Percentiles rank a stretch among this genome's conserved stretches.
Evolutionary conservation across 495 filamentous ascomycete species (phyloP).

Genomic region (Penicillium ucsense): DNA sequence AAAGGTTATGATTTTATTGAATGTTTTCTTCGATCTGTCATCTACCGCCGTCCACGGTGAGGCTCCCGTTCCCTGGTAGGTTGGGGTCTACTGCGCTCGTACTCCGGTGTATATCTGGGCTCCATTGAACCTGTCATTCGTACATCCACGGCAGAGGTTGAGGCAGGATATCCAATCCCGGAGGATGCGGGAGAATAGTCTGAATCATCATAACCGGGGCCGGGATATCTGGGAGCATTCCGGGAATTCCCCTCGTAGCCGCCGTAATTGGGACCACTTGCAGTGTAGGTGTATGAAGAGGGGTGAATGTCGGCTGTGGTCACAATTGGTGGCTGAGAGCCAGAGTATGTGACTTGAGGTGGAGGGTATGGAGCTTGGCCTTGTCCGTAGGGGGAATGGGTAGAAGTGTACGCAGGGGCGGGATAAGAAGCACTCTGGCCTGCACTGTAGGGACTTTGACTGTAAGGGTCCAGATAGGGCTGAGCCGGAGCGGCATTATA

Average conservation of each 20-base stretch:
- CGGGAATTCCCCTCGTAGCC: slow-evolving; percentile 32
- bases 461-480: slow-evolving; percentile 29
- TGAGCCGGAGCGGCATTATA: slow-evolving; percentile 30
- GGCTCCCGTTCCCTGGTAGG: slow-evolving; percentile 33
- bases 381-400: slow-evolving; percentile 31
- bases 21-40: background rate
- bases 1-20: background rate
- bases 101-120: slow-evolving; percentile 39
- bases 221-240: slow-evolving; percentile 39
- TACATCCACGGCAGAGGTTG: slow-evolving; percentile 34
- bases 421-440: slow-evolving; percentile 29
- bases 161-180: slow-evolving; percentile 33
- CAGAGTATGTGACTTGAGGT: slow-evolving; percentile 29
- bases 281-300: slow-evolving; percentile 34
- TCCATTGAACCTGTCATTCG: slow-evolving; percentile 33
- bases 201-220: slow-evolving; percentile 37
- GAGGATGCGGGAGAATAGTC: slow-evolving; percentile 37
- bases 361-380: slow-evolving; percentile 28
- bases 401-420: slow-evolving; percentile 24
- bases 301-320: slow-evolving; percentile 30
- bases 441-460: slow-evolving; percentile 25
- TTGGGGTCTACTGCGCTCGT: slow-evolving; percentile 37
- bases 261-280: slow-evolving; percentile 20
- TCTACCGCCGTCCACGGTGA: slow-evolving; percentile 29
- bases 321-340: slow-evolving; percentile 27